Evolutionary conservation across 257 asterid species (phyloP), one percentile per base, ranked within the genome.

Genomic region (Ophiorrhiza pumila): DNA sequence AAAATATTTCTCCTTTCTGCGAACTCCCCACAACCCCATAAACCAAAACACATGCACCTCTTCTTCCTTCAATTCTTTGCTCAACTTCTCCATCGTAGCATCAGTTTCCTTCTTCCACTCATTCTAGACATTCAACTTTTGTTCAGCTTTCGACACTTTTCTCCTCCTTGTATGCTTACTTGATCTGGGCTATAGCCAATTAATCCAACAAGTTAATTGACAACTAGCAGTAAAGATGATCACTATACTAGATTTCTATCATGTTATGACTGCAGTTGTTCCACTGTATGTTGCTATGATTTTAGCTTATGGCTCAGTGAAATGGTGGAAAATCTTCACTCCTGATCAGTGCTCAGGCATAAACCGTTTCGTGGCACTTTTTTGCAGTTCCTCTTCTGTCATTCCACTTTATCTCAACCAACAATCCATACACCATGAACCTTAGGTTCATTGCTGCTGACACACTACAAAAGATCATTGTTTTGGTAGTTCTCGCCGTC

Each of bases 241-340:
- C 39, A 79, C 83, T 60, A 70, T 66, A 25, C 64, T 86, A 25
- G 97, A 90, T 53, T 89, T 92, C 69, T 90, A 92, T 83, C 97
- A 90, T 66, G 97, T 92, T n/a, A 86, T 92, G 93, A 90, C 98
- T 52, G 97, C 93, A 4, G 87, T 92, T 50, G 95, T 92, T 50
- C 98, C 98, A 17, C 95, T 92, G 20, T 92, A 92, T 77, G 98
- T 87, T 20, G 97, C 98, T 70, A 93, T 93, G 98, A 83, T 86
- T 27, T 71, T 90, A 4, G 98, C 97, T 7, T 92, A 92, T 76
- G 98, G 95, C n/a, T 90, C 98, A 0, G 98, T 92, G 0, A 87
- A 88, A 42, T 92, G 98, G 98, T 92, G 98, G 98, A 90, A 90
- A 57, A 92, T 92, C 78, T 92, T 92, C 86, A 83, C 96, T 0